phyloP scores from a whole-genome alignment of 257 asterid genomes.

The Orobanche coerulescens region DNA sequence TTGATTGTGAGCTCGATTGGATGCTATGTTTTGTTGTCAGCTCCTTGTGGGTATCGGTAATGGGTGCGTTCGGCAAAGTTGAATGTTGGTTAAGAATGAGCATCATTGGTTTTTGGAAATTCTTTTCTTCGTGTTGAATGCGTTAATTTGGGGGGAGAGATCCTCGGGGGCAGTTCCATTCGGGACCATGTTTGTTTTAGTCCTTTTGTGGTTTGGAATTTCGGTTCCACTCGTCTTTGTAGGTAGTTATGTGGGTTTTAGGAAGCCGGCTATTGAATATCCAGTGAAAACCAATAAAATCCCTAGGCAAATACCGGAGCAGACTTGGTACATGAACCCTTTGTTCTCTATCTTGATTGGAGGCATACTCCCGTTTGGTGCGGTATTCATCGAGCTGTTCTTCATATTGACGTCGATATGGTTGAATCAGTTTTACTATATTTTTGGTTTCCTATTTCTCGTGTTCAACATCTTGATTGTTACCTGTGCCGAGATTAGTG shows the following conservation, averaged over 20 bases:
- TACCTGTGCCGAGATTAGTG: conserved; percentile 83
- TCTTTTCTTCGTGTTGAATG: conserved; percentile 60
- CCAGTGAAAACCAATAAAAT: conserved; percentile 90
- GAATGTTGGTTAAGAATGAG: too few relatives aligned
- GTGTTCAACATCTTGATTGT: conserved; percentile 69
- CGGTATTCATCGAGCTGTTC: conserved; percentile 79
- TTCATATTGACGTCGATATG: conserved; percentile 90
- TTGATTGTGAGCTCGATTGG: too few relatives aligned
- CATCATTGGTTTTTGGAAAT: conserved; percentile 81
- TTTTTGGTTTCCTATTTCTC: conserved; percentile 77
- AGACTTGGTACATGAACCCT: conserved; percentile 93
- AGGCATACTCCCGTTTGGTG: conserved; percentile 93
- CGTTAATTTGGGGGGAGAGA: conserved; percentile 81
- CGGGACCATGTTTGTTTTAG: conserved; percentile 78
- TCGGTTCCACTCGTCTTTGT: conserved; percentile 84
- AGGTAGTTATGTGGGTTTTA: conserved; percentile 71
- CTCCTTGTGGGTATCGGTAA: too few relatives aligned
- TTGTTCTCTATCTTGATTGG: conserved; percentile 71
- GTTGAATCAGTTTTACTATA: conserved; percentile 87
- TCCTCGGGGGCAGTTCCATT: conserved; percentile 93
- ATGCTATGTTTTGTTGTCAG: too few relatives aligned
- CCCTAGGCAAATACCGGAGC: conserved; percentile 89
- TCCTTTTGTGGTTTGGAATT: conserved; percentile 78
- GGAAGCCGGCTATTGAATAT: conserved; percentile 70
- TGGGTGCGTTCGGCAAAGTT: too few relatives aligned